Evolutionary conservation across 1,139 yeast genomes (phyloP), one percentile per base, ranked within the genome.

Genomic region (Saccharomycopsis hybrid): DNA sequence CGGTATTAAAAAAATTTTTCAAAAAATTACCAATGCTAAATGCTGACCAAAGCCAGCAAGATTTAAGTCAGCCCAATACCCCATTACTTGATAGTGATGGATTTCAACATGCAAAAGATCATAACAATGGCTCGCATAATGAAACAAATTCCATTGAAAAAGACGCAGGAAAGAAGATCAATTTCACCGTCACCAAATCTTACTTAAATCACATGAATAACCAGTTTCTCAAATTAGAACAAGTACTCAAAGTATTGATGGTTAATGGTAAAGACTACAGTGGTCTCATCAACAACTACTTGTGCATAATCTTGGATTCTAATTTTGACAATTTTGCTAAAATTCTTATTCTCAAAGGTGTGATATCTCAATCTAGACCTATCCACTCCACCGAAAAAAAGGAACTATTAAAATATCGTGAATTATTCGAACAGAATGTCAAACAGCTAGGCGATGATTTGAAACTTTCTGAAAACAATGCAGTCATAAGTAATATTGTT

Each of bases 251-350:
- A 61, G 76, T 87, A 3, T 65, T 88, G 43, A 69, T 82, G 61
- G 77, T 85, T 0, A 80, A 83, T 25, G 65, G 72, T 2, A 74
- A 77, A 13, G 95, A 95, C 49, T 77, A 68, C 67, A 80, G 85
- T 53, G 80, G 77, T 18, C 73, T 85, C 35, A 80, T 85, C 2
- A 78, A 78, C 51, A 78, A 74, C 58, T 87, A 87, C 63, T 78
- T 86, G 61, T 74, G 74, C 54, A 68, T 83, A 25, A 73, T 87
- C 54, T 84, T 84, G 2, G 96, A 87, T 64, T 72, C 72, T 48
- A 79, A 82, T 24, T 64, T 76, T 29, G 65, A 68, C 13, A 87
- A 87, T 60, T 86, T 86, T 60, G 63, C 67, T 54, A 86, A 85
- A 60, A 68, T 87, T 3, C 68, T 87, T 50, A 76, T 73, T 35